phyloP scores from a whole-genome alignment of 495 filamentous ascomycete genomes.

The Talaromyces borbonicus region DNA sequence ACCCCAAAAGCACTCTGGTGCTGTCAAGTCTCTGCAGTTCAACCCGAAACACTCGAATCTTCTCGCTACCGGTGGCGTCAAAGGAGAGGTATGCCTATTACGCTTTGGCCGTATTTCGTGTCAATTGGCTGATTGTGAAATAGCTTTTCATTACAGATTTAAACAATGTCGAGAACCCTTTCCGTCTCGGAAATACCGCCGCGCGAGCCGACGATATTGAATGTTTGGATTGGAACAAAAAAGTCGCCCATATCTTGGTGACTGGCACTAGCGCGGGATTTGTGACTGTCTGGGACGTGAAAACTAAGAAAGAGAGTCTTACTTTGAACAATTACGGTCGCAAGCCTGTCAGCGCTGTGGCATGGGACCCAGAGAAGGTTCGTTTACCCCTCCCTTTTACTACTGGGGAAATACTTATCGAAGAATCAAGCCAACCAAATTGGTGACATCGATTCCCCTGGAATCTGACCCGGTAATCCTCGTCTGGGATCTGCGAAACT shows the following conservation, averaged over 20 bases:
- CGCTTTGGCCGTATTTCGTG: neutral
- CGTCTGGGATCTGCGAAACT: constrained; percentile 93
- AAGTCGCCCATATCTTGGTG: constrained; percentile 90
- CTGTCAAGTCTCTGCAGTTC: constrained; percentile 94
- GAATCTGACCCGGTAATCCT: constrained; percentile 83
- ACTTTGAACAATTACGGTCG: constrained; percentile 87
- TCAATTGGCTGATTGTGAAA: neutral
- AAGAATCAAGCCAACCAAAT: constrained; percentile 58
- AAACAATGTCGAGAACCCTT: constrained; percentile 77
- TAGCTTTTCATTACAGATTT: constrained; percentile 87
- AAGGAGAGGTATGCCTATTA: constrained; percentile 56
- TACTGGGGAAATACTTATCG: constrained; percentile 8
- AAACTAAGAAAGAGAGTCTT: constrained; percentile 90
- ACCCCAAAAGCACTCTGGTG: constrained; percentile 84
- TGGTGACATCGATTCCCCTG: constrained; percentile 85
- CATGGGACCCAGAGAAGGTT: constrained; percentile 87
- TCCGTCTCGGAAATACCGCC: constrained; percentile 76
- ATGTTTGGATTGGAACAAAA: constrained; percentile 96
- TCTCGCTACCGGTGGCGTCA: constrained; percentile 83
- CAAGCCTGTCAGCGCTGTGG: constrained; percentile 89
- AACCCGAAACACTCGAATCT: constrained; percentile 91
- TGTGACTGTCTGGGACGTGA: constrained; percentile 97
- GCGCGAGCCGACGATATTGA: constrained; percentile 90
- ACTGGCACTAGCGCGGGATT: constrained; percentile 92
- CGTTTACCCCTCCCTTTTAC: neutral